Evolutionary conservation across 2,329 filamentous ascomycete genomes (phyloP), one percentile per base, ranked within the genome.

Genomic region (Aspergillus alliaceus): DNA sequence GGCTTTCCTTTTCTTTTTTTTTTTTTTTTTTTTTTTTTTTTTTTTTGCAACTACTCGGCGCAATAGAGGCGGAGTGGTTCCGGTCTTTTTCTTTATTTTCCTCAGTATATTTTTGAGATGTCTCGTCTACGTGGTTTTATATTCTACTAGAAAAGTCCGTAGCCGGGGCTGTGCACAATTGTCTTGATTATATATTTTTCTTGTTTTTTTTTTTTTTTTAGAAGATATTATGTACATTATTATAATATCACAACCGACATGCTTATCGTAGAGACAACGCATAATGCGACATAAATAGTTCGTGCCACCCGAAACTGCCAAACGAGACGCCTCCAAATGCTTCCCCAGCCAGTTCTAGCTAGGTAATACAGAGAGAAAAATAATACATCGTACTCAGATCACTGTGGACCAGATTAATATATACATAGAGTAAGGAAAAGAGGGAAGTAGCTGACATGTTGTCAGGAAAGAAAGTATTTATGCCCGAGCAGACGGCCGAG

Each of bases 321-420:
- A 27, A 52, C 54, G 44, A 46, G 61, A 71, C 70, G 70, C 70
- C 70, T 64, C 61, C 64, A 63, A 69, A 72, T 72, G 70, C 69
- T 66, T 61, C 57, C 59, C 58, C 53, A 59, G 52, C 46, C 57
- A 58, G 56, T 59, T 54, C 54, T 61, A 66, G 58, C 11, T 24
- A 24, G 18, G 18, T 29, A 67, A 65, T 58, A 66, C 60, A 69
- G 49, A 50, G 53, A 51, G 31, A 51, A 32, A 54, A 54, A 62
- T 52, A 46, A 47, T 53, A 57, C 58, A 56, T 35, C 37, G 39
- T 62, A 24, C 9, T 25, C 53, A 44, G 18, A 53, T 42, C 58
- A 37, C 56, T 42, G 42, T 15, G 59, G 50, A 54, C 61, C 49
- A 53, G 27, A 55, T 42, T 51, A n/a, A 58, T 59, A 56, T 58